Conservation (phyloP, 768 basidiomycete species). For the Mycena maculata region DNA sequence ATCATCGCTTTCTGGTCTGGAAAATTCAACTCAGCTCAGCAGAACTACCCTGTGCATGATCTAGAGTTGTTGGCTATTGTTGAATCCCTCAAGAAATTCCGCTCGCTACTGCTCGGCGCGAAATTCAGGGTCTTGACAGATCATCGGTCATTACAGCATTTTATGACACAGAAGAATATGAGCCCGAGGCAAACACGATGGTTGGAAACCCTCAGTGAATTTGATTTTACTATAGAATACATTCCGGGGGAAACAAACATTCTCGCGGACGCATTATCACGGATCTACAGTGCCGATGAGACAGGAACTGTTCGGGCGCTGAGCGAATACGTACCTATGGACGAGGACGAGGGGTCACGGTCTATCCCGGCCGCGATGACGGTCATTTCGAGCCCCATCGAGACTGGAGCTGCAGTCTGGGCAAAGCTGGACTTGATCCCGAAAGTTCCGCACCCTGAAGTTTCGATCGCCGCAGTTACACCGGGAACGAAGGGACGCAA, state of each 20-base stretch:
- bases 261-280: slow-evolving; percentile 45
- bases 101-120: too few relatives aligned
- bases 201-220: too few relatives aligned
- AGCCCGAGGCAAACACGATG: too few relatives aligned
- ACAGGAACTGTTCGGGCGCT: slow-evolving; percentile 7
- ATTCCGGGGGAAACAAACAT: slow-evolving; percentile 45
- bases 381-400: background rate
- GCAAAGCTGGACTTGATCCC: background rate
- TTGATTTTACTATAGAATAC: too few relatives aligned
- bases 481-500: background rate
- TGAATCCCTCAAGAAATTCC: too few relatives aligned
- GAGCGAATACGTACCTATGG: slow-evolving; percentile 21
- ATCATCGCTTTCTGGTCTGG: too few relatives aligned
- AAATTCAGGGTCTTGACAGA: slow-evolving; percentile 46
- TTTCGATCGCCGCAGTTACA: background rate
- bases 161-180: slow-evolving; percentile 47
- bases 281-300: slow-evolving; percentile 31
- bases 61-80: too few relatives aligned
- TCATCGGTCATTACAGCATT: slow-evolving; percentile 41
- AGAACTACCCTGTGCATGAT: too few relatives aligned
- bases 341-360: too few relatives aligned
- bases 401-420: background rate
- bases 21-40: too few relatives aligned
- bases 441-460: too few relatives aligned
- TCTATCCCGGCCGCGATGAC: background rate